These are phyloP conservation scores for Rhizopogon vinicolor DNA, from an alignment of 768 basidiomycete species.

Conservation along the genomic window DNA sequence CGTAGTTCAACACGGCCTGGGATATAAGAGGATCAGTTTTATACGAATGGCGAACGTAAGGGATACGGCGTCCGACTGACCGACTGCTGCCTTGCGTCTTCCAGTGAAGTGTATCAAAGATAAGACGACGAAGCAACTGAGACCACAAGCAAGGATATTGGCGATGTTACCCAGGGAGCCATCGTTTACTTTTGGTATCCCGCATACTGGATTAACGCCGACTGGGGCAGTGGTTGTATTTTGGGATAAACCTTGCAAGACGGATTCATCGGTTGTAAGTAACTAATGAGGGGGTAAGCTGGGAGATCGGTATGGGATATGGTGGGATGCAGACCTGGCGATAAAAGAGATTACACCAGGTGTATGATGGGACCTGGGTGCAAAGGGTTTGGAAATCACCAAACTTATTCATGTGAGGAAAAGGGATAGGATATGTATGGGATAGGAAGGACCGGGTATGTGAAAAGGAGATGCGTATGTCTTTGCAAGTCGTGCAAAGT, in stretches of 20 bases:
- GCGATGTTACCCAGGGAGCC: slow-evolving; percentile 79
- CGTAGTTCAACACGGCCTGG: slow-evolving; percentile 69
- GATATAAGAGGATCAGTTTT: slow-evolving; percentile 1
- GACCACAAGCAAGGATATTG: slow-evolving; percentile 76
- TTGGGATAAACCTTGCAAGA: slow-evolving; percentile 39
- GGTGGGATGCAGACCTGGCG: slow-evolving; percentile 53
- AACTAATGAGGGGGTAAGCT: slow-evolving; percentile 33
- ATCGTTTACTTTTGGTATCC: slow-evolving; percentile 59
- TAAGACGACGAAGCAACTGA: slow-evolving; percentile 60
- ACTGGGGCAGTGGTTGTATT: slow-evolving; percentile 58
- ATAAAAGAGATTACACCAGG: slow-evolving; percentile 96
- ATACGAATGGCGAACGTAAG: neutral
- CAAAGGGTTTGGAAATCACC: slow-evolving; percentile 74
- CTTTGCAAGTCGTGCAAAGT: slow-evolving; percentile 11
- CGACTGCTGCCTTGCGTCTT: slow-evolving; percentile 84
- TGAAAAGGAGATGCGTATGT: neutral
- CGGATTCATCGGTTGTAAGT: slow-evolving; percentile 24
- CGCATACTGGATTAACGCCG: slow-evolving; percentile 79
- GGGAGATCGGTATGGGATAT: slow-evolving; percentile 6
- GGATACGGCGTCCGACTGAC: slow-evolving; percentile 32
- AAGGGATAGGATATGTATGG: slow-evolving; percentile 13
- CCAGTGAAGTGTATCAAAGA: slow-evolving; percentile 53
- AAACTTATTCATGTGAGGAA: slow-evolving; percentile 48
- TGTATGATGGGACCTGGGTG: slow-evolving; percentile 67
- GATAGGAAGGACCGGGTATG: slow-evolving; percentile 8